A percentile compares a stretch with the other conserved stretches of the same genome.
Conservation (phyloP, 1,284 basidiomycete genomes). For the Rhodotorula sp. region DNA sequence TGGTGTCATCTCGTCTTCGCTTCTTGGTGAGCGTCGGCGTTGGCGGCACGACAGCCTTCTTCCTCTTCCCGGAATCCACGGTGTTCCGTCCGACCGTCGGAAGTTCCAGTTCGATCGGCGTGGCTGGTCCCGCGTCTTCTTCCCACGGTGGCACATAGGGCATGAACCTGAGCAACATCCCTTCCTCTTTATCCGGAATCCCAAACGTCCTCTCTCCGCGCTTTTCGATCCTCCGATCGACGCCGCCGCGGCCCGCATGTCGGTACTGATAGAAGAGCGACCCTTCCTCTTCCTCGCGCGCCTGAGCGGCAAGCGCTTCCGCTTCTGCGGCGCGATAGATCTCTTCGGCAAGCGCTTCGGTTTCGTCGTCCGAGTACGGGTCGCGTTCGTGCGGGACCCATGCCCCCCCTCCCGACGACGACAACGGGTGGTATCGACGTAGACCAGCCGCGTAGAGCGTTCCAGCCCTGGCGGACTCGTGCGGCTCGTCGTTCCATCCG, state of each 20-base stretch:
- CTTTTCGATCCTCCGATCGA: background rate
- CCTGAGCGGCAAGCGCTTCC: background rate
- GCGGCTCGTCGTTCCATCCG: background rate
- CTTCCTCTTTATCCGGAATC: conserved; percentile 1
- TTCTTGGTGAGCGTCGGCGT: conserved; percentile 9
- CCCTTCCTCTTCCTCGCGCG: conserved; percentile 6
- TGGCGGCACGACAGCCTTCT: background rate
- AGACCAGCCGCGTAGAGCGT: conserved; percentile 20
- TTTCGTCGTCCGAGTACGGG: conserved; percentile 30
- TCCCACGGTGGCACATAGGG: conserved; percentile 17
- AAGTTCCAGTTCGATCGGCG: background rate
- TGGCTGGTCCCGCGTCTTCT: background rate
- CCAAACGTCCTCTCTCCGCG: conserved; percentile 7
- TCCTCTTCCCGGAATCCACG: no score
- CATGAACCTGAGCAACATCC: conserved; percentile 22
- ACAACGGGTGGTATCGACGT: background rate
- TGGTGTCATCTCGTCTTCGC: background rate
- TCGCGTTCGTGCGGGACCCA: conserved; percentile 3
- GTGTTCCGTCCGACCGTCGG: background rate
- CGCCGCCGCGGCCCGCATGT: background rate
- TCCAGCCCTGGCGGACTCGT: background rate
- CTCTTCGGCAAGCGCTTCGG: conserved; percentile 9
- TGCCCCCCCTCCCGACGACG: no score
- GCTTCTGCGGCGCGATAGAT: background rate
- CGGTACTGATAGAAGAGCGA: conserved; percentile 4